A percentile compares a stretch with the other conserved stretches of the same genome.
Conservation (phyloP, 129 eudicot species). For the Flaveria ramosissima region DNA sequence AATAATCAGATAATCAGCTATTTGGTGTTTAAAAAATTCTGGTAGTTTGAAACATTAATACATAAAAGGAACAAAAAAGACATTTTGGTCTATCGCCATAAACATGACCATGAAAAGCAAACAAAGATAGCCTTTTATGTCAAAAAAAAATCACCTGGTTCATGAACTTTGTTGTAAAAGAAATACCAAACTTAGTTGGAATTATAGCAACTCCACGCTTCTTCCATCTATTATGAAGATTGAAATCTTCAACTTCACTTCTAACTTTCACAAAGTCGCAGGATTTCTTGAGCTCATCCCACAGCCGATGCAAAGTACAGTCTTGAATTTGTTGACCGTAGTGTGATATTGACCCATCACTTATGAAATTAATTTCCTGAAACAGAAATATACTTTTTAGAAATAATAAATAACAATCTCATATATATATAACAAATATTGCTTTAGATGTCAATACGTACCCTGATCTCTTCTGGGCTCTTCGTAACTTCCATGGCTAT, state of each 20-base stretch:
- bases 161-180: constrained; percentile 88
- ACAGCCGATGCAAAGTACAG: constrained; percentile 70
- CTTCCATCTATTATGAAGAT: constrained; percentile 77
- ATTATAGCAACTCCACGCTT: constrained; percentile 85
- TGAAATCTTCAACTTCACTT: constrained; percentile 71
- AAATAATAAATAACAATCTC: not conserved
- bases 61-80: not conserved
- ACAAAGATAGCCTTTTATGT: not conserved
- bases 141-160: constrained; percentile 60
- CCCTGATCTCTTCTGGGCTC: constrained; percentile 92
- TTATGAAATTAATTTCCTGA: constrained; percentile 83
- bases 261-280: constrained; percentile 56
- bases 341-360: constrained; percentile 78
- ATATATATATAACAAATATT: not conserved
- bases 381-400: constrained; percentile 15
- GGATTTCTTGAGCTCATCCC: constrained; percentile 78
- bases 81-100: not conserved
- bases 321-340: constrained; percentile 76
- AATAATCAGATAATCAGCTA: not conserved
- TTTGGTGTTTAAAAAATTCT: not conserved
- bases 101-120: not conserved
- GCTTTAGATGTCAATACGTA: constrained; percentile 28
- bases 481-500: constrained; percentile 77
- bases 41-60: not conserved
- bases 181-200: constrained; percentile 90